Conservation (phyloP, 108 stramenopile genomes). For the Discostella stelligeroides region DNA sequence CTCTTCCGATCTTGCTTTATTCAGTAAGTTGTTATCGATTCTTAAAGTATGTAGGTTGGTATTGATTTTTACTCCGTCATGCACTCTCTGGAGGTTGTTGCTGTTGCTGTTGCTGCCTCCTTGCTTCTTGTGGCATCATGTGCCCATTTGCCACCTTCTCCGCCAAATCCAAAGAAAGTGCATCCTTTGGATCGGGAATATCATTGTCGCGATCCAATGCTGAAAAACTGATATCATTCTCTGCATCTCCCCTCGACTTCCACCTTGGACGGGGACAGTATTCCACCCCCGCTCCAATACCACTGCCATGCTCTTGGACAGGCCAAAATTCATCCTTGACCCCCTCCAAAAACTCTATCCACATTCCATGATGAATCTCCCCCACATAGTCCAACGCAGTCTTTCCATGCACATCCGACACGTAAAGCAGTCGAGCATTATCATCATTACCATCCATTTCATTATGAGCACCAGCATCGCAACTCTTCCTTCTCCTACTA, state of each 20-base stretch:
- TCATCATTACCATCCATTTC: too few species aligned
- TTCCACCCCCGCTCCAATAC: too few species aligned
- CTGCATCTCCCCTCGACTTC: not conserved
- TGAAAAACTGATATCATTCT: not conserved
- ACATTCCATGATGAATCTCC: not conserved
- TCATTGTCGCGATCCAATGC: not conserved
- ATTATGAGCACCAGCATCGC: too few species aligned
- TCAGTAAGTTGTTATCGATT: too few species aligned
- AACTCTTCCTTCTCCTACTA: too few species aligned
- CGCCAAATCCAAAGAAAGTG: slow-evolving; percentile 41
- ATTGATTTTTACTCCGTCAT: too few species aligned
- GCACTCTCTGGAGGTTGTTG: not conserved
- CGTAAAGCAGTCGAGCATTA: slow-evolving; percentile 30
- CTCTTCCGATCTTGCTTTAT: too few species aligned
- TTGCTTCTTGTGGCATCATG: slow-evolving; percentile 40
- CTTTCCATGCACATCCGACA: slow-evolving; percentile 44
- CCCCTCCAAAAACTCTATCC: slow-evolving; percentile 32
- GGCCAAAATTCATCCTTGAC: slow-evolving; percentile 29
- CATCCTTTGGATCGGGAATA: slow-evolving; percentile 34
- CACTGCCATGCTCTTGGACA: slow-evolving; percentile 2
- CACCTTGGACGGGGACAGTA: slow-evolving; percentile 4
- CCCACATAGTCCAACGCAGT: slow-evolving; percentile 47
- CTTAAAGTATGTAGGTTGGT: too few species aligned
- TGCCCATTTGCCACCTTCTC: slow-evolving; percentile 43
- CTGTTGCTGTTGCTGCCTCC: slow-evolving; percentile 5